Conservation (phyloP, 306 rosid genomes). For the Castanopsis chinensis region DNA sequence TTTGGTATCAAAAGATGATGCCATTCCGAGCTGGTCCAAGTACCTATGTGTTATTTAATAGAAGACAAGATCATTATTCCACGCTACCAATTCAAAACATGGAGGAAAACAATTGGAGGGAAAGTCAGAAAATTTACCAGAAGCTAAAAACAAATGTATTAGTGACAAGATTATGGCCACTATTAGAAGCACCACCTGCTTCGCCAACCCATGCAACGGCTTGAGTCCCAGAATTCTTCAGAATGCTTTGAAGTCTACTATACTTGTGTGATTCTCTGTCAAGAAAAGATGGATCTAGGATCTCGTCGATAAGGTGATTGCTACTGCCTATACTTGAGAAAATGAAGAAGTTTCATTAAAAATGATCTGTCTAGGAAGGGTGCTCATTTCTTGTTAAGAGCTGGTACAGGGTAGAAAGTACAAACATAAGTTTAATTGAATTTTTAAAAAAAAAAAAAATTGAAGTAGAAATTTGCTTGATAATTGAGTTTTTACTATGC, state of each 20-base stretch:
- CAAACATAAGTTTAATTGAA: too few species aligned
- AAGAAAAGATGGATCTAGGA: slow-evolving; percentile 66
- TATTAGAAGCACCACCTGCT: slow-evolving; percentile 91
- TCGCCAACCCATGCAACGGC: slow-evolving; percentile 93
- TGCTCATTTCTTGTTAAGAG: background rate
- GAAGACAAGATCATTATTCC: background rate
- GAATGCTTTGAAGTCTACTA: slow-evolving; percentile 46
- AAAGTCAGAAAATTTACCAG: slow-evolving; percentile 43
- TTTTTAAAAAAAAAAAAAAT: fast-evolving
- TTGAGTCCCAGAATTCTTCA: slow-evolving; percentile 41
- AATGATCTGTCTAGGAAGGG: background rate
- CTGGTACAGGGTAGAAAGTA: background rate
- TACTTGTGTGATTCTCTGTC: slow-evolving; percentile 51
- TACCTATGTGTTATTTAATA: slow-evolving; percentile 54
- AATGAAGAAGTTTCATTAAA: background rate
- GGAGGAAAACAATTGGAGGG: background rate
- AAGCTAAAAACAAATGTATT: slow-evolving; percentile 84
- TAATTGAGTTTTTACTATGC: background rate
- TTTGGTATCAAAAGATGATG: slow-evolving; percentile 69
- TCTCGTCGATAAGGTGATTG: slow-evolving; percentile 50
- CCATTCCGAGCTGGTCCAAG: slow-evolving; percentile 93
- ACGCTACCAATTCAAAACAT: background rate
- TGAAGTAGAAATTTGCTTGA: too few species aligned
- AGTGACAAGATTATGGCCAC: slow-evolving; percentile 75
- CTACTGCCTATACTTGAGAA: slow-evolving; percentile 54